Evolutionary conservation across 2,329 filamentous ascomycete species (phyloP).

Genomic region (Camptophora hylomeconis): DNA sequence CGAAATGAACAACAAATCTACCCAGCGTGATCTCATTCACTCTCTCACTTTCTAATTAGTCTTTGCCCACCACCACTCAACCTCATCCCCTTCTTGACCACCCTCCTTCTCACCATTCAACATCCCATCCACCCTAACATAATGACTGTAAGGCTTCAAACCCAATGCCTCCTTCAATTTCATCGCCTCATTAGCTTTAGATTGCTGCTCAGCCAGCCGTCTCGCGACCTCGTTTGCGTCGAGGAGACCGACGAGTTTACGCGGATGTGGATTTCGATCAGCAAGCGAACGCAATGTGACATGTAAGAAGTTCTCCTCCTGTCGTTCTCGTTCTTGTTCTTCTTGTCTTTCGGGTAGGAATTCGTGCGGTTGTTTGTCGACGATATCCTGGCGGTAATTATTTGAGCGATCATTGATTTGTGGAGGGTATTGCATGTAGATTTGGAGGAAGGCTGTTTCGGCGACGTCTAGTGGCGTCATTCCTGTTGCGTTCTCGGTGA

Average conservation of each 20-base stretch:
- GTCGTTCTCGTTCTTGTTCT: slow-evolving; percentile 3
- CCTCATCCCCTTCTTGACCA: too few species aligned
- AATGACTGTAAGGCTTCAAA: too few species aligned
- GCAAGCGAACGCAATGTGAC: slow-evolving; percentile 2
- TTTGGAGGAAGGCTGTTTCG: slow-evolving; percentile 34
- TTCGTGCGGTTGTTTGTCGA: slow-evolving; percentile 4
- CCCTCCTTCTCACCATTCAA: too few species aligned
- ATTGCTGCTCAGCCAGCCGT: slow-evolving; percentile 25
- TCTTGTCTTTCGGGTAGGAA: slow-evolving; percentile 5
- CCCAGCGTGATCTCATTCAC: too few species aligned
- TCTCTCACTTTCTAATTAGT: too few species aligned
- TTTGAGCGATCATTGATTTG: background rate
- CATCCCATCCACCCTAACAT: too few species aligned
- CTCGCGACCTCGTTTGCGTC: slow-evolving; percentile 51
- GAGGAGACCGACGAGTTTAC: slow-evolving; percentile 39
- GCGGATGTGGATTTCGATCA: slow-evolving; percentile 7
- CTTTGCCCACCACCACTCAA: too few species aligned
- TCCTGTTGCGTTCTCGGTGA: slow-evolving; percentile 64
- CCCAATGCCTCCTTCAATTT: slow-evolving; percentile 7
- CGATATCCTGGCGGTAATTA: slow-evolving; percentile 3
- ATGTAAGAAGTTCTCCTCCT: slow-evolving; percentile 1
- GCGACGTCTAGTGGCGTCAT: slow-evolving; percentile 59
- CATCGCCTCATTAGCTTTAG: slow-evolving; percentile 10
- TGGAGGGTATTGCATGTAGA: slow-evolving; percentile 13
- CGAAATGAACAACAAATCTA: too few species aligned